Base-by-base conservation (phyloP, 768 basidiomycete species). In the Baorangia bicolor region DNA sequence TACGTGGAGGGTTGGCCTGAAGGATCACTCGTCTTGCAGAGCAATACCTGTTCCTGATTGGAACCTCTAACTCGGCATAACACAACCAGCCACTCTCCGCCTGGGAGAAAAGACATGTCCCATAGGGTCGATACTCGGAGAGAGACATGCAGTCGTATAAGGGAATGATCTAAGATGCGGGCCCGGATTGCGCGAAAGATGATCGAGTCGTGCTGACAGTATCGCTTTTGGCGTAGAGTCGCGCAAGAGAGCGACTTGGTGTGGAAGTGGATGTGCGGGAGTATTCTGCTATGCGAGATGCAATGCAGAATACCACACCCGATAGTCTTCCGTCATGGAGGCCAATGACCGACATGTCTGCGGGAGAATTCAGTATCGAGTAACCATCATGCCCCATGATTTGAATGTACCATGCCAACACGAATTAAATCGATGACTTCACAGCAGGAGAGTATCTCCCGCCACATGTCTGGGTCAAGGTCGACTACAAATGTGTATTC, bases 371-470 rank as follows among this genome's bases (percentile, higher is more conserved):
- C 43, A 46, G n/a, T 7, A 25, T 23, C 9, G 34, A 30, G 1
- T 12, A 4, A 50, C 38, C 31, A 30, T 18, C 40, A 34, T 11
- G 21, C 14, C 16, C 14, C 16, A 34, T 10, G 35, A 42, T 13
- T 30, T 13, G 2, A 43, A 23, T n/a, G 40, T 46, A 58, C 53
- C 57, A 58, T 58, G 33, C 54, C 33, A 23, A 56, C 18, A 13
- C 34, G 57, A 27, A 56, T 11, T 28, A 58, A 56, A 20, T 58
- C 57, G 28, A 56, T 41, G 44, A 56, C 53, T n/a, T 58, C 57
- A 11, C 57, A 58, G 34, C 51, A 58, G 21, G 43, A 45, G 9
- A 58, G 49, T 43, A 58, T 56, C 33, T 50, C 54, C 38, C 20
- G 47, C 57, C 57, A 58, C 14, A 46, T 23, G 12, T 46, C 4